Base-by-base conservation (phyloP, 805 yeast genomes). In the Yueomyces sinensis region DNA sequence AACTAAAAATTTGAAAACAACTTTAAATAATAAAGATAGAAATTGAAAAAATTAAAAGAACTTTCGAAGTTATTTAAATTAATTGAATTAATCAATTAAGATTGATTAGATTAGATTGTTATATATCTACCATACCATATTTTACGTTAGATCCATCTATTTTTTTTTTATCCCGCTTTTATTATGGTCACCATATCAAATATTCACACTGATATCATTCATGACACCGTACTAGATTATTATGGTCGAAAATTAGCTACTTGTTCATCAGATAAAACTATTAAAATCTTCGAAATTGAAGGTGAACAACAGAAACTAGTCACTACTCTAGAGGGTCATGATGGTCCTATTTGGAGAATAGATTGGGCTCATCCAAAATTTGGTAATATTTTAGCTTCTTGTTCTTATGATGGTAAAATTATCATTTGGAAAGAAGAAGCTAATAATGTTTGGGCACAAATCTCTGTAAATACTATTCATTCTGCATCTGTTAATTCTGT, bases 281-380 rank as follows among this genome's bases (percentile, higher is more conserved):
- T 86, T 63, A 83, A 84, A 61, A 76, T 87, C 37, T 87, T 82
- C 56, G 93, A 84, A 45, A 74, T 86, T 29, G 84, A 81, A 32
- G 86, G 86, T 30, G 87, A 82, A 32, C 72, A 65, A 49, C 86
- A 82, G 57, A 76, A 69, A 52, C 66, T 82, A 34, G 65, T 77
- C 18, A 94, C 83, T 46, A 84, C 95, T 2, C 65, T 87, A 42
- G 66, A 72, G 33, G 95, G 91, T 28, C 96, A 87, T 58, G 94
- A 83, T 41, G 96, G 95, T 17, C 95, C 96, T 16, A 95, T 87
- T 31, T 87, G 96, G 96, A 94, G 84, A 62, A 91, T 84, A 13
- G 70, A 82, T 34, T 87, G 96, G 96, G 95, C 95, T 4, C 96
- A 87, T 54, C 96, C 96, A 25, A 86, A 87, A 56, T 87, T 84